A percentile compares a stretch with the other conserved stretches of the same genome.
Evolutionary conservation across 2,329 filamentous ascomycete species (phyloP).

Genomic region (Hymenoscyphus linearis): DNA sequence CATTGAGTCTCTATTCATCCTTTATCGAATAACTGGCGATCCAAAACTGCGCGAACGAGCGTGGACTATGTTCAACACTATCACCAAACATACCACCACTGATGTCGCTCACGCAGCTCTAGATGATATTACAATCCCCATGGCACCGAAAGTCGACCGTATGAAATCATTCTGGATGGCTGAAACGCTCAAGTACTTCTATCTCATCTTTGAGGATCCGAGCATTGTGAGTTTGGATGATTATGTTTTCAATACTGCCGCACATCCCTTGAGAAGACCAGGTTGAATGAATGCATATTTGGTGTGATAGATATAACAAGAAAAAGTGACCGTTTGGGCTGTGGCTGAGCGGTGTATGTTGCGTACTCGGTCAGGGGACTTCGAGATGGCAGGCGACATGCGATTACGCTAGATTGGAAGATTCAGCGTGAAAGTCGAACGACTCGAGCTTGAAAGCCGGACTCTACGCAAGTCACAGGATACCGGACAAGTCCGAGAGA

Average conservation of each 20-base stretch:
- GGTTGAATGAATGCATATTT: background rate
- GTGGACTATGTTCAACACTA: constrained; percentile 44
- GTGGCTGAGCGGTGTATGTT: background rate
- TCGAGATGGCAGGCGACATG: background rate
- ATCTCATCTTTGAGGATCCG: constrained; percentile 67
- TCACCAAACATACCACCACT: constrained; percentile 38
- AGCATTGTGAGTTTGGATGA: constrained; percentile 56
- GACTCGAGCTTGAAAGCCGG: background rate
- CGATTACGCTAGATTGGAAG: background rate
- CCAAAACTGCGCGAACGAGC: constrained; percentile 36
- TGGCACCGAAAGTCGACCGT: constrained; percentile 26
- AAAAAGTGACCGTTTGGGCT: background rate
- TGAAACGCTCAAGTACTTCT: constrained; percentile 76
- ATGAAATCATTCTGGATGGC: constrained; percentile 46
- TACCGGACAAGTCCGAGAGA: background rate
- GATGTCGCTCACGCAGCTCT: constrained; percentile 39
- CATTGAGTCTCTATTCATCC: constrained; percentile 62
- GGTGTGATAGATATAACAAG: background rate
- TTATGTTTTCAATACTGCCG: constrained; percentile 48
- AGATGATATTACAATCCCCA: constrained; percentile 32
- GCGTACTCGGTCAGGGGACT: background rate
- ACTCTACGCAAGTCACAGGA: too few species aligned
- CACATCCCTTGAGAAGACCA: constrained; percentile 22
- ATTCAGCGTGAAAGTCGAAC: background rate
- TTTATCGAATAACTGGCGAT: constrained; percentile 36